A percentile compares a stretch with the other conserved stretches of the same genome.
Evolutionary conservation across 257 asterid genomes (phyloP).

Genomic region (Ajuga chamaepitys): DNA sequence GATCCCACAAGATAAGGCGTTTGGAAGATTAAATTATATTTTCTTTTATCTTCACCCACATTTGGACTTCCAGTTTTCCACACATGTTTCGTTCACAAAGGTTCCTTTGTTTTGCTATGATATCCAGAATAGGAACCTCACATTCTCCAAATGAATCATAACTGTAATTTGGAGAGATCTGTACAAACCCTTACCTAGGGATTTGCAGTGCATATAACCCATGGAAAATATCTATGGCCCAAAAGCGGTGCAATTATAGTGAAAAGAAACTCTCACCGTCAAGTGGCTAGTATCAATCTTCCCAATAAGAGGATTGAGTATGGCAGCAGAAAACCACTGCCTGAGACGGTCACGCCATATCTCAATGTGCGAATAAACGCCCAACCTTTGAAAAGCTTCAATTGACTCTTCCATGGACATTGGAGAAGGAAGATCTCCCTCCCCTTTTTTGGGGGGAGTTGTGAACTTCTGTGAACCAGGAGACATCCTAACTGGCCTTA

Average conservation of each 20-base stretch:
- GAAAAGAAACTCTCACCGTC: constrained; percentile 45
- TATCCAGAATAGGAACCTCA: background rate
- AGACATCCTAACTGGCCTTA: constrained; percentile 94
- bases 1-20: background rate
- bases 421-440: constrained; percentile 79
- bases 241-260: background rate
- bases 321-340: constrained; percentile 83
- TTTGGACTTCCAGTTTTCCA: background rate
- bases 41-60: background rate
- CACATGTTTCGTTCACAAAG: background rate
- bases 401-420: constrained; percentile 90
- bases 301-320: constrained; percentile 67
- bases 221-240: background rate
- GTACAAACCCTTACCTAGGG: background rate
- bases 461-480: constrained; percentile 88
- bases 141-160: background rate
- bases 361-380: constrained; percentile 74
- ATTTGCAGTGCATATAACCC: background rate
- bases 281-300: constrained; percentile 78
- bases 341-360: constrained; percentile 85
- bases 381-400: constrained; percentile 71
- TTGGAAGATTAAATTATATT: background rate
- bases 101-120: background rate
- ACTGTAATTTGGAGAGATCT: background rate
- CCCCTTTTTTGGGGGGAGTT: constrained; percentile 95